Conservation (phyloP, 768 basidiomycete genomes). For the Russula dissimulans region DNA sequence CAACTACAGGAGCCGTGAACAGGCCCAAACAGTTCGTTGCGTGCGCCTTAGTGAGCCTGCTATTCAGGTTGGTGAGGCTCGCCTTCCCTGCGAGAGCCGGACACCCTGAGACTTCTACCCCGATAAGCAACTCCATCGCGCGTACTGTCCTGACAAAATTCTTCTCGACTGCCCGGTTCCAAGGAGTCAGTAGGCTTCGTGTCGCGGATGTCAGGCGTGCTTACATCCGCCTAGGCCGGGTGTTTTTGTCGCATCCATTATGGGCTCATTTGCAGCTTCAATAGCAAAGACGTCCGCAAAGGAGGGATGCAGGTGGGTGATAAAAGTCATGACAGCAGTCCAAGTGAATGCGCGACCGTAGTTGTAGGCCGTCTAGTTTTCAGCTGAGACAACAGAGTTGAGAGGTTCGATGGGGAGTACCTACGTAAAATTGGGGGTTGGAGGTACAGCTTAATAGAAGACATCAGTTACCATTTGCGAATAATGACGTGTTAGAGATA, state of each 20-base stretch:
- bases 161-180: not conserved
- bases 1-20: not conserved
- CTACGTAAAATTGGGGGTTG: slow-evolving; percentile 66
- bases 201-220: slow-evolving; percentile 19
- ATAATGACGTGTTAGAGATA: not conserved
- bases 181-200: not conserved
- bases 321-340: slow-evolving; percentile 69
- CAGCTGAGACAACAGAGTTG: not conserved
- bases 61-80: not conserved
- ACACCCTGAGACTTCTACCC: not conserved
- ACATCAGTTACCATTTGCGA: not conserved
- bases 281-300: slow-evolving; percentile 61
- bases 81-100: not conserved
- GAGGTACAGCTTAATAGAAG: slow-evolving; percentile 44
- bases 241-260: slow-evolving; percentile 59
- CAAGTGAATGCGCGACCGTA: slow-evolving; percentile 74
- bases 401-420: slow-evolving; percentile 13
- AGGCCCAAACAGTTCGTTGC: not conserved
- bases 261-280: slow-evolving; percentile 71
- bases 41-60: not conserved
- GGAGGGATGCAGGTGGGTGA: slow-evolving; percentile 59
- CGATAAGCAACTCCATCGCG: slow-evolving; percentile 11
- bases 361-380: slow-evolving; percentile 51
- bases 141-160: slow-evolving; percentile 2
- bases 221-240: slow-evolving; percentile 64